Base-by-base conservation (phyloP, 2,329 filamentous ascomycete genomes). In the Graphilbum sp. region DNA sequence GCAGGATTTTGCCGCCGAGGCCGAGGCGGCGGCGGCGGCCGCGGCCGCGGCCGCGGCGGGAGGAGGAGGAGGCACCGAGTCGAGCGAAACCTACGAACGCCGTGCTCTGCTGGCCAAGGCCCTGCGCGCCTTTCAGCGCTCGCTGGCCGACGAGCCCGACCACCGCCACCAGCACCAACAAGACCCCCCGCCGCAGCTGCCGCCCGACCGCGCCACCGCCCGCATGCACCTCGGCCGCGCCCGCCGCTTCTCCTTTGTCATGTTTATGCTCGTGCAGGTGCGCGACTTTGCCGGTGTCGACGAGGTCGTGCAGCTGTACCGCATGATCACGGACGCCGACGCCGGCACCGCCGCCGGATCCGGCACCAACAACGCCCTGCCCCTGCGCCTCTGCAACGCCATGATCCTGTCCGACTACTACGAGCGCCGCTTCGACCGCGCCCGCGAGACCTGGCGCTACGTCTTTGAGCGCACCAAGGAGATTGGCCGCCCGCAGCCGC, bases 371-470 rank as follows among this genome's bases (percentile, higher is more conserved):
- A 51, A 58, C 10, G 43, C 54, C 1, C 57, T 69, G 15, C 70
- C 76, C 0, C 55, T 73, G 3, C 54, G 60, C 32, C 45, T 87
- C 39, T 57, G 82, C 18, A 64, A 66, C 36, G 67, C 76, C 9
- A 56, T 88, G 41, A 87, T 94, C 79, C 60, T 66, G 18, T 66
- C 73, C 1, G 69, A 81, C 49, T 59, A 73, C 32, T 60, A 64
- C 37, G 67, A 75, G 16, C 57, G 63, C 30, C 64, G 75, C 18
- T 68, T 73, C 46, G 60, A 67, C 5, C 64, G 71, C 37, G 74
- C 88, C 17, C 66, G 72, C 44, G 55, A 67, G 34, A 75, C 72
- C 36, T 94, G 85, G 84, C 47, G 67, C 2, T 54, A 76, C 20
- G 67, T 75, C 2, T 65, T 79, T 40, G 48, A 61, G 5, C 64